phyloP scores from a whole-genome alignment of 495 filamentous ascomycete genomes.

The Pseudomonodictys pantanalensis region DNA sequence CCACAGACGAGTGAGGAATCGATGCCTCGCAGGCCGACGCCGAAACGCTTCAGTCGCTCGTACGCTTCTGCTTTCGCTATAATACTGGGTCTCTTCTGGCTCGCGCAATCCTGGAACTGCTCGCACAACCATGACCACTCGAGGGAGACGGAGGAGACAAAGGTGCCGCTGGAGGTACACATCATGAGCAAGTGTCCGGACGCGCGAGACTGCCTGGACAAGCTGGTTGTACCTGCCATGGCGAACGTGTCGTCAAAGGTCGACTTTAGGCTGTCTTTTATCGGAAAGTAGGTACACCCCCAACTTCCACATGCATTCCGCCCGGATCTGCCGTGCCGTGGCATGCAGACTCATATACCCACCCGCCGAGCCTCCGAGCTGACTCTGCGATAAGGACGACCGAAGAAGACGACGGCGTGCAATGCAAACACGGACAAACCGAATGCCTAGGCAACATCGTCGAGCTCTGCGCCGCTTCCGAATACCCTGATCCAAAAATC shows the following conservation, averaged over 20 bases:
- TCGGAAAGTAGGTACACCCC: slow-evolving; percentile 64
- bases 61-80: slow-evolving; percentile 22
- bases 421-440: slow-evolving; percentile 81
- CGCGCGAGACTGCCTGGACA: slow-evolving; percentile 66
- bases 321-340: not conserved
- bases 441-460: slow-evolving; percentile 96
- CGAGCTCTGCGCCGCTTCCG: slow-evolving; percentile 78
- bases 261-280: slow-evolving; percentile 85
- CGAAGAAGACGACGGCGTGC: slow-evolving; percentile 57
- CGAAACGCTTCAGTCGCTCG: slow-evolving; percentile 18
- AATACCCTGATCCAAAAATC: slow-evolving; percentile 78
- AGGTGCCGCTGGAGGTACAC: slow-evolving; percentile 67
- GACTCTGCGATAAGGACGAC: slow-evolving; percentile 30
- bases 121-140: slow-evolving; percentile 8
- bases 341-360: not conserved
- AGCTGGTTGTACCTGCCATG: slow-evolving; percentile 85
- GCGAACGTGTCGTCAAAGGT: slow-evolving; percentile 75
- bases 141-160: slow-evolving; percentile 26
- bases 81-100: slow-evolving; percentile 27
- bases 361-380: too few relatives aligned
- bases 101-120: slow-evolving; percentile 26
- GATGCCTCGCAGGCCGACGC: slow-evolving; percentile 9
- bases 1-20: slow-evolving; percentile 11
- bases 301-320: not conserved
- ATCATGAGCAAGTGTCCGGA: slow-evolving; percentile 71